A percentile compares a stretch with the other conserved stretches of the same genome.
Conservation (phyloP, 164 flowering plant genomes). For the Annona cherimola region DNA sequence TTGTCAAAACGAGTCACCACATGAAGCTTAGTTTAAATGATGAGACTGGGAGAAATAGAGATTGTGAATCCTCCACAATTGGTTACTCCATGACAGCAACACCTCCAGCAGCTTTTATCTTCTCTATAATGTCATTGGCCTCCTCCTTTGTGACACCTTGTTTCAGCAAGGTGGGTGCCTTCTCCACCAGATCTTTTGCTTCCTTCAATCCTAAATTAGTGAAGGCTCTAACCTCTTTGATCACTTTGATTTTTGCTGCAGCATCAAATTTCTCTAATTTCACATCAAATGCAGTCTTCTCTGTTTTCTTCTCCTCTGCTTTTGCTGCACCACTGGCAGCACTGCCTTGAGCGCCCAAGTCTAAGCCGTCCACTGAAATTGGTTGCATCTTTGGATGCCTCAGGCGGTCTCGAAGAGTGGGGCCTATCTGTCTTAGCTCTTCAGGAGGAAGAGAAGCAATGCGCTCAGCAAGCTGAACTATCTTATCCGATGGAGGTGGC, state of each 20-base stretch:
- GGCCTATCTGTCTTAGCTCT: conserved; percentile 62
- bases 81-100: conserved; percentile 64
- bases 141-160: conserved; percentile 83
- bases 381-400: conserved; percentile 56
- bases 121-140: conserved; percentile 67
- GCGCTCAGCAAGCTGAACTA: conserved; percentile 62
- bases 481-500: conserved; percentile 71
- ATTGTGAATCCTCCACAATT: too few species aligned
- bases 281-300: conserved; percentile 80
- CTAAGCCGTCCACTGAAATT: conserved; percentile 55
- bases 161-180: conserved; percentile 61
- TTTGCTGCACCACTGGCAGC: conserved; percentile 32
- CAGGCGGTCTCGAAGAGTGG: conserved; percentile 39
- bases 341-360: conserved; percentile 42
- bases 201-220: conserved; percentile 76
- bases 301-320: conserved; percentile 58
- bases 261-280: conserved; percentile 84
- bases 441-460: conserved; percentile 64
- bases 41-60: too few species aligned
- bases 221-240: conserved; percentile 78
- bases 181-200: conserved; percentile 87
- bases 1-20: too few species aligned
- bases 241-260: conserved; percentile 75
- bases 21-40: too few species aligned
- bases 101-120: conserved; percentile 75